A percentile compares a stretch with the other conserved stretches of the same genome.
phyloP scores from a whole-genome alignment of 176 grass and related monocot species.

The Musa beccarii region DNA sequence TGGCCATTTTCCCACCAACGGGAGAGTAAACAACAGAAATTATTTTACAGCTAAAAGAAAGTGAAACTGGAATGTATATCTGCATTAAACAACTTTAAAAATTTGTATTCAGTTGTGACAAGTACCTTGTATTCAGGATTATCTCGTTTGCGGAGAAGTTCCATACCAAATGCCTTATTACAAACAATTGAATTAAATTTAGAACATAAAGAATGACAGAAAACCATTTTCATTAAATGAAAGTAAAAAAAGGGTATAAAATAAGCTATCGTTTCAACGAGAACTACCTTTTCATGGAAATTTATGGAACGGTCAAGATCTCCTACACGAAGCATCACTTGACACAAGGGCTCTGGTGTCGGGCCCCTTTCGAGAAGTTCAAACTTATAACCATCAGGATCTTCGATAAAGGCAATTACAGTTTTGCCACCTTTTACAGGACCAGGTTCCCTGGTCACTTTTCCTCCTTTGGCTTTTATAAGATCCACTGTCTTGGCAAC shows the following conservation, averaged over 20 bases:
- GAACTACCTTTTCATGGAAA: conserved; percentile 88
- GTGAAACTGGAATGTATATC: not conserved
- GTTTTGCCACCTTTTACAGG: conserved; percentile 73
- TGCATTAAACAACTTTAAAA: conserved; percentile 2
- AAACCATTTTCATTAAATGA: not conserved
- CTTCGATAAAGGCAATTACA: conserved; percentile 86
- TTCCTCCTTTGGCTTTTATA: conserved; percentile 91
- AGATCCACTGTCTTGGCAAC: conserved; percentile 88
- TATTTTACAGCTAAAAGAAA: not conserved
- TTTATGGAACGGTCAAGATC: conserved; percentile 76
- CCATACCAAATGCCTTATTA: conserved; percentile 94
- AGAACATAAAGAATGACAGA: not conserved
- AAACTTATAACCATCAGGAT: conserved; percentile 95
- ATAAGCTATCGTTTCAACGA: not conserved
- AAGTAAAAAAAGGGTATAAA: conserved; percentile 7
- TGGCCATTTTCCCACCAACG: not conserved
- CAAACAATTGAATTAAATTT: conserved; percentile 22
- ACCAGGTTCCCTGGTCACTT: conserved; percentile 77
- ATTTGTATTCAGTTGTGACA: conserved; percentile 9
- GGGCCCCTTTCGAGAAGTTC: conserved; percentile 84
- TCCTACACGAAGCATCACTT: conserved; percentile 95
- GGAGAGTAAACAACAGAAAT: not conserved
- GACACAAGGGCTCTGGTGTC: conserved; percentile 85
- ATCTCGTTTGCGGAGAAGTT: conserved; percentile 81
- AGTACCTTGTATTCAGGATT: conserved; percentile 89